Evolutionary conservation across 805 yeast genomes (phyloP), one percentile per base, ranked within the genome.

Genomic region (Candida nanaspora): DNA sequence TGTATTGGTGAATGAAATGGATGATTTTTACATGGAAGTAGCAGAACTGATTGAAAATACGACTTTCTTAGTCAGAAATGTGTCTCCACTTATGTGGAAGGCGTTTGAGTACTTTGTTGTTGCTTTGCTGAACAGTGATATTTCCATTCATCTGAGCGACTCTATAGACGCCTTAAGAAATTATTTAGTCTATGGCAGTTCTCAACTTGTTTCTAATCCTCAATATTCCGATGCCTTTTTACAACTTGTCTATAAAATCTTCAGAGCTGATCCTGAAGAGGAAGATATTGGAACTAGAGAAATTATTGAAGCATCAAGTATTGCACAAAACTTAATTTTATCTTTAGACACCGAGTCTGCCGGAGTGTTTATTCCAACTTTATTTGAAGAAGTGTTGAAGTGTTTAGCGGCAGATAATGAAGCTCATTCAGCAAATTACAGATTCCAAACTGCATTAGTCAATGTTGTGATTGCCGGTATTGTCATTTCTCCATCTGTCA

Each of bases 11-110:
- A 70, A 82, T 49, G 70, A 73, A 36, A 62, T 88, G 55, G 86
- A 82, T 45, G 96, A 89, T 53, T 87, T 85, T 58, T 81, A 79
- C 55, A 76, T 84, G 23, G 98, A 93, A 59, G 74, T 80, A 35
- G 78, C 87, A 47, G 95, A 87, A 50, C 69, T 93, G 52, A 78
- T 86, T 42, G 91, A 83, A 50, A 80, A 80, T 50, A 76, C 85
- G 40, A 73, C 88, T 16, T 85, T 82, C 56, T 58, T 80, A 42
- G 61, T 78, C 8, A 72, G 84, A 56, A 51, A 59, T 15, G 75
- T 84, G 16, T 76, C 87, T 2, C 83, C 85, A 6, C 61, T 69
- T 26, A 78, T 88, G 69, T 91, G 97, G 96, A 69, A 69, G 41
- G 62, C 81, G 36, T 79, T 87, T 49, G 76, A 70, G 39, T 56